Percentiles rank a stretch among this genome's conserved stretches.
phyloP scores from a whole-genome alignment of 2,329 filamentous ascomycete genomes.

The Fusarium sp. region DNA sequence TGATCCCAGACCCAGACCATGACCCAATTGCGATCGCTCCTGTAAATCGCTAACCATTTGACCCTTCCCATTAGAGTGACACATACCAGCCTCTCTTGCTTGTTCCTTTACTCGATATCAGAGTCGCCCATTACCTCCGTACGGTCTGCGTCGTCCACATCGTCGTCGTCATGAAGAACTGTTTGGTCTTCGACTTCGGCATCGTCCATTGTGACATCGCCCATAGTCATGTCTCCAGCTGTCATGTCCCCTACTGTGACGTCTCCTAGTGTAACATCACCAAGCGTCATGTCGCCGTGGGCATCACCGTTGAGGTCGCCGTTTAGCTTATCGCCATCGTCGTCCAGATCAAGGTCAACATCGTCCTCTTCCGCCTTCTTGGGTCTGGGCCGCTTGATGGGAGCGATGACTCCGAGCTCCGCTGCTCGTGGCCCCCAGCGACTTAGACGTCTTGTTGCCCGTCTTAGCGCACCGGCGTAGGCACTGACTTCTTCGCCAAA shows the following conservation, averaged over 20 bases:
- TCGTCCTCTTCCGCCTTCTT: conserved; percentile 44
- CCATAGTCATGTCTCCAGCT: conserved; percentile 44
- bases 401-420: conserved; percentile 59
- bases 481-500: conserved; percentile 78
- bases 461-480: conserved; percentile 73
- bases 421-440: conserved; percentile 70
- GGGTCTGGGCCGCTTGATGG: conserved; percentile 56
- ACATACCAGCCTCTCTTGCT: conserved; percentile 3
- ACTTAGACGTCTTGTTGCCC: conserved; percentile 71
- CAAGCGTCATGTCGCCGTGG: conserved; percentile 54
- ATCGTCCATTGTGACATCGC: conserved; percentile 62
- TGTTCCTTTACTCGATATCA: conserved; percentile 46
- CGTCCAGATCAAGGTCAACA: conserved; percentile 44
- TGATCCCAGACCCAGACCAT: conserved; percentile 14
- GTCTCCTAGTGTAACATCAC: conserved; percentile 60
- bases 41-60: conserved; percentile 32
- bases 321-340: conserved; percentile 42
- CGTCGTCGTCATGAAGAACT: conserved; percentile 55
- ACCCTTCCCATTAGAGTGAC: conserved; percentile 24
- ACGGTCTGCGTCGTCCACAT: conserved; percentile 57
- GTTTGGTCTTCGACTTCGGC: conserved; percentile 62
- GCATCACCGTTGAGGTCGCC: conserved; percentile 36
- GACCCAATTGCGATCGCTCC: conserved; percentile 9
- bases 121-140: conserved; percentile 54
- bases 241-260: conserved; percentile 49